Evolutionary conservation across 768 basidiomycete species (phyloP).

Genomic region (Nidularia pulvinata): DNA sequence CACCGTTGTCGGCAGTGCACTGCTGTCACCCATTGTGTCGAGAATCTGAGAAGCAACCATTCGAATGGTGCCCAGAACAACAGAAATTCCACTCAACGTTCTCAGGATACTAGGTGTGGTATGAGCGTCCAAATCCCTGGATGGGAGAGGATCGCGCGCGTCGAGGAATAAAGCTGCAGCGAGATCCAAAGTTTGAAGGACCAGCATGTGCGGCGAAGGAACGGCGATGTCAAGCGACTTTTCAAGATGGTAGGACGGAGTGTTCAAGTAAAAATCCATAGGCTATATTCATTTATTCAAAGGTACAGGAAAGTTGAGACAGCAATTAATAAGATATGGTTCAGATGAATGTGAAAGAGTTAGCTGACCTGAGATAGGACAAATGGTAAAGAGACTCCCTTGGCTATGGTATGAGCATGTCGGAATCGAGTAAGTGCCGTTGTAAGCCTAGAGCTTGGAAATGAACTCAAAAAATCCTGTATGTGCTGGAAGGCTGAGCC

Average conservation of each 20-base stretch:
- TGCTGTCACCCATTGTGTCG: no score
- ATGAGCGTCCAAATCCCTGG: no score
- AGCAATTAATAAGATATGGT: neutral
- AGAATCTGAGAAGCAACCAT: no score
- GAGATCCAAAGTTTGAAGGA: conserved; percentile 42
- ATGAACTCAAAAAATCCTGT: no score
- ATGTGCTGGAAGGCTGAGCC: no score
- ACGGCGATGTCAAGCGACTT: conserved; percentile 13
- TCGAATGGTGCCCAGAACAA: no score
- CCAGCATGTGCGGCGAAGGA: conserved; percentile 22
- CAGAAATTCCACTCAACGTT: no score
- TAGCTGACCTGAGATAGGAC: conserved; percentile 36
- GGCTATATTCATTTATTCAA: conserved; percentile 30
- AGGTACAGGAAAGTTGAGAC: neutral
- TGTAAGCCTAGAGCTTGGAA: no score
- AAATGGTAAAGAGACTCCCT: conserved; percentile 31
- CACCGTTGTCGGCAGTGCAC: no score
- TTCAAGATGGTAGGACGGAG: conserved; percentile 19
- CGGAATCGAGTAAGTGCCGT: neutral
- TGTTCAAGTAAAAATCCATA: conserved; percentile 47
- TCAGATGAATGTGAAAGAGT: no score
- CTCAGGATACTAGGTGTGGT: no score
- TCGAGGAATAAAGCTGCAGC: conserved; percentile 36
- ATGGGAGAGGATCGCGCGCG: conserved; percentile 13
- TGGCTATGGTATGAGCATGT: neutral